A percentile compares a stretch with the other conserved stretches of the same genome.
phyloP scores from a whole-genome alignment of 73 alveolate genomes.

The Blepharisma japonicum region DNA sequence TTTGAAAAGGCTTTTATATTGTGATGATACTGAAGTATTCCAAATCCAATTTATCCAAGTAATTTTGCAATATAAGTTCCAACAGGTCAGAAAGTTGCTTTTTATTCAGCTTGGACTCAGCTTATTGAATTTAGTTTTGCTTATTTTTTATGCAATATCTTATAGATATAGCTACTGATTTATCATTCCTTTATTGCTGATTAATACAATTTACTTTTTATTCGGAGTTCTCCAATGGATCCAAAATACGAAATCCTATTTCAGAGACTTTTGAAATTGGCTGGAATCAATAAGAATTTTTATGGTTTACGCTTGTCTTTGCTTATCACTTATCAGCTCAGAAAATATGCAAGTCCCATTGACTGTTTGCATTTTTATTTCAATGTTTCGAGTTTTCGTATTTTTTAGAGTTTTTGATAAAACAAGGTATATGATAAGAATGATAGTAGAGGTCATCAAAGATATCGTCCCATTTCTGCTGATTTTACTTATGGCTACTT shows the following conservation, averaged over 20 bases:
- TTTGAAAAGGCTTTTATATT: background rate
- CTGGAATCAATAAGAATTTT: background rate
- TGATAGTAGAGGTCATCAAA: background rate
- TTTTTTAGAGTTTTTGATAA: background rate
- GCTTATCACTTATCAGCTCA: background rate
- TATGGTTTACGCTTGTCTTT: background rate
- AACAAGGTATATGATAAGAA: constrained; percentile 1
- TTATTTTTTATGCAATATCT: background rate
- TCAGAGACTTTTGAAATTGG: background rate
- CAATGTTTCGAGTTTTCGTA: background rate
- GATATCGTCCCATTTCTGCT: background rate
- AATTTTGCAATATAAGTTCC: background rate
- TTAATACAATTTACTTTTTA: background rate
- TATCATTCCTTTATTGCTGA: background rate
- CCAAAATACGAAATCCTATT: background rate
- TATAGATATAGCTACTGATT: background rate
- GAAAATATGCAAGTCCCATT: background rate
- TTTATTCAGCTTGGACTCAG: background rate
- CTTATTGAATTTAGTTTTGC: background rate
- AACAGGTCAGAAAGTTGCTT: background rate
- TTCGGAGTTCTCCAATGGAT: background rate
- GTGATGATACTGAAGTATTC: constrained; percentile 1
- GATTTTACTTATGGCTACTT: background rate
- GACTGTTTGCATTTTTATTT: background rate
- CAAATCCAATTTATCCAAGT: background rate